These are phyloP conservation scores for Helianthus tuberosus DNA, from an alignment of 129 eudicot species.

Conservation along the genomic window DNA sequence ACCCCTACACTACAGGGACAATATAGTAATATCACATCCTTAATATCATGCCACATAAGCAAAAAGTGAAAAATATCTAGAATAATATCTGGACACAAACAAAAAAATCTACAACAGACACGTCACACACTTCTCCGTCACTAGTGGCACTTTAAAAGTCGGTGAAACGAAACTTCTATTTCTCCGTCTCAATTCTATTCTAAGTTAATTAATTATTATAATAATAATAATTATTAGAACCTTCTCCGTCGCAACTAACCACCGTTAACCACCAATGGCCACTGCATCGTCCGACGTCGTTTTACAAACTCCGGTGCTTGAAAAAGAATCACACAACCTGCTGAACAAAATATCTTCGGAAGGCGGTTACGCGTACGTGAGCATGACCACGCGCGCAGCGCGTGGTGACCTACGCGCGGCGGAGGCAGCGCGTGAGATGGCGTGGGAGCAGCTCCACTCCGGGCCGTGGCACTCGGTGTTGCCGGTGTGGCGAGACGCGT, in stretches of 20 bases:
- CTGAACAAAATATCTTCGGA: conserved; percentile 61
- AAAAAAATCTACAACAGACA: conserved; percentile 18
- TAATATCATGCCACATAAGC: conserved; percentile 30
- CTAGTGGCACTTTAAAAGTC: conserved; percentile 20
- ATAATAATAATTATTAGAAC: conserved; percentile 7
- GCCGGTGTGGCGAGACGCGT: conserved; percentile 93
- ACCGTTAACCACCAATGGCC: conserved; percentile 46
- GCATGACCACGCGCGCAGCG: conserved; percentile 63
- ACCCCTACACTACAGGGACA: not conserved
- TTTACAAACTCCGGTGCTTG: conserved; percentile 57
- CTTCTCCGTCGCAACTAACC: conserved; percentile 12
- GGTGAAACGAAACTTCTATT: conserved; percentile 24
- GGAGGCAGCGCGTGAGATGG: conserved; percentile 98
- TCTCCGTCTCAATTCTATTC: not conserved
- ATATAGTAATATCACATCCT: not conserved
- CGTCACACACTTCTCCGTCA: conserved; percentile 41
- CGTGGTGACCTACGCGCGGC: conserved; percentile 78
- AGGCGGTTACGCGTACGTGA: conserved; percentile 84
- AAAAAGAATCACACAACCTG: conserved; percentile 32
- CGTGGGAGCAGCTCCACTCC: conserved; percentile 98
- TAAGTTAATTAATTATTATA: not conserved
- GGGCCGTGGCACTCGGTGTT: conserved; percentile 95
- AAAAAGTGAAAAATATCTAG: conserved; percentile 47
- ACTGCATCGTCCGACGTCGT: not conserved
- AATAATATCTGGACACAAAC: conserved; percentile 28